Base-by-base conservation (phyloP, 345 rosid species). In the Trapa bicornis region DNA sequence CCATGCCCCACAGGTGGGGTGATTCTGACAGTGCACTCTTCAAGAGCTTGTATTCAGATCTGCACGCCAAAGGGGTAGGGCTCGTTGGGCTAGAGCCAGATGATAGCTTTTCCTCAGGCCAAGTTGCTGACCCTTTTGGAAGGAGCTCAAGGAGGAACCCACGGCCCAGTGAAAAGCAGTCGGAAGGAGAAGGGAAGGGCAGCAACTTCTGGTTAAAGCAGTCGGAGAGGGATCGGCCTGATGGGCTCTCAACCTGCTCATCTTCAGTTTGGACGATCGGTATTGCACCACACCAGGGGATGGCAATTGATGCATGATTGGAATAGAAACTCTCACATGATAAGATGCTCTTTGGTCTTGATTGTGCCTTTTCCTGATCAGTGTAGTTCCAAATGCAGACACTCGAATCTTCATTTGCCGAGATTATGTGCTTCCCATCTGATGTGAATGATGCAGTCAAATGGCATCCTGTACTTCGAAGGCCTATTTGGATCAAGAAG, bases 101-200 rank as follows among this genome's bases (percentile, higher is more conserved):
- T 0, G 82, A 76, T 67, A 90, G 86, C 68, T 80, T 85, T 79
- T 90, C 97, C 80, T 86, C 95, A 0, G 97, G 97, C 97, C 96
- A 90, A 14, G 95, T 90, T 6, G 79, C 84, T 0, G 86, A 73
- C 45, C 89, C 89, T 73, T 75, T 83, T 2, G 77, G 76, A 67
- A 77, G 61, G 43, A 82, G 67, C 68, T 84, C 87, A 66, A 75
- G 63, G 22, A 82, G 69, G 67, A 84, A 79, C 6, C 78, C 80
- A 2, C 81, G 79, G 38, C 79, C 71, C 39, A 73, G 74, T 33
- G 94, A 75, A 73, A 84, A 82, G 71, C 85, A 82, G 64, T 87
- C 94, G 0, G 73, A 64, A 8, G 84, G 22, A 17, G 67, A 42
- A 43, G 67, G 74, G 17, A 82, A 75, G 43, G 69, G 75, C 43